Base-by-base conservation (phyloP, 306 rosid species). In the Coriaria nepalensis region DNA sequence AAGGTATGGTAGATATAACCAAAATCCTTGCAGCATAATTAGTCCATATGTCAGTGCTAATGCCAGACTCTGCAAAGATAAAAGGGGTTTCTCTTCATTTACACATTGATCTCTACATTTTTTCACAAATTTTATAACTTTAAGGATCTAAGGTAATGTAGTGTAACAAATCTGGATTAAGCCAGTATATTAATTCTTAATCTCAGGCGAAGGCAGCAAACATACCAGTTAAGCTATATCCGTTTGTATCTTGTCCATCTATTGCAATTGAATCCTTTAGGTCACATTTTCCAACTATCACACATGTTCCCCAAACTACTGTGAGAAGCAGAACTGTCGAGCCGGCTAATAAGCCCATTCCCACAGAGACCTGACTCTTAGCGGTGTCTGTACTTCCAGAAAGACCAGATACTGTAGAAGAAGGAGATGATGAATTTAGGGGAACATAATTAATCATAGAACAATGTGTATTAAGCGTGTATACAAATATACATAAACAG, bases 331-430 rank as follows among this genome's bases (percentile, higher is more conserved):
- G 54, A 61, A 73, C 77, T 13, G 77, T 82, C 10, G 84, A 82
- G 61, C 93, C 87, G 47, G 93, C 81, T 6, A 82, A 69, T 69
- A 82, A 71, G 20, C 93, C 87, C 81, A 82, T 78, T 54, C 93
- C 93, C 35, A 82, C 81, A 4, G 71, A 68, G 47, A 78, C 87
- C 74, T 78, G 84, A 73, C 78, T 68, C 59, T 82, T 84, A 68
- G 82, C 84, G 13, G 68, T 67, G 61, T 68, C 93, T 45, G 45
- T 47, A 35, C 73, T 73, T 7, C 87, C 87, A 46, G 87, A 82
- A 52, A 78, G 68, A 60, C 81, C 87, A 52, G 87, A 82, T n/a
- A 74, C 84, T 78, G 43, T 12, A 41, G 36, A n/a, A n/a, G 41
- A 13, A 39, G 39, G 45, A 41, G 11, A 41, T 6, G n/a, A 9